Conservation (phyloP, 169 alveolate species). For the Cryptosporidium meleagridis region DNA sequence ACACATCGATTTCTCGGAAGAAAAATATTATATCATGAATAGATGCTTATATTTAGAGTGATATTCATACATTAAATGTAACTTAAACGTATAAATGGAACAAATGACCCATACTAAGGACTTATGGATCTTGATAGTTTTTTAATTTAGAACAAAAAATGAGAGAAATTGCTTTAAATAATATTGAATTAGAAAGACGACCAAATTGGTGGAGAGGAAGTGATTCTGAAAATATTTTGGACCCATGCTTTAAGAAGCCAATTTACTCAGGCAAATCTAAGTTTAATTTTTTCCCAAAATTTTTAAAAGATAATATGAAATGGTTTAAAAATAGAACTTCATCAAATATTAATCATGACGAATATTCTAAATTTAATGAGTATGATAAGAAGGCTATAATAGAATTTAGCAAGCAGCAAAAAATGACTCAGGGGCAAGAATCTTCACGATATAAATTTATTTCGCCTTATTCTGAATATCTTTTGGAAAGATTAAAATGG, state of each 20-base stretch:
- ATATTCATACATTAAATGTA: neutral
- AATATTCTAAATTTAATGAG: neutral
- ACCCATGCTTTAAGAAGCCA: conserved; percentile 41
- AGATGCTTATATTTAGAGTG: neutral
- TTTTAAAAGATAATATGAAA: conserved; percentile 19
- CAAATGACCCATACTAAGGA: neutral
- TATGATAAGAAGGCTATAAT: neutral
- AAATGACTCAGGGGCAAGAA: conserved; percentile 24
- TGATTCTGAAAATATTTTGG: conserved; percentile 31
- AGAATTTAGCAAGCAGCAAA: conserved; percentile 4
- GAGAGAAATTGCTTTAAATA: neutral
- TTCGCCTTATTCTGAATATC: conserved; percentile 67
- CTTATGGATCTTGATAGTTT: neutral
- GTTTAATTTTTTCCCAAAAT: conserved; percentile 53
- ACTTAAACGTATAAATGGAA: neutral
- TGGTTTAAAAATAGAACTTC: conserved; percentile 14
- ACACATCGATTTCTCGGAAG: neutral
- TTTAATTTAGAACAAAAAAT: neutral
- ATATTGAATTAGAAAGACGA: neutral
- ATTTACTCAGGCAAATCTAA: conserved; percentile 45
- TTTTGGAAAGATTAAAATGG: conserved; percentile 61
- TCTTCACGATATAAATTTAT: conserved; percentile 38
- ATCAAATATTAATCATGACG: neutral
- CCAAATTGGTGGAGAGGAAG: conserved; percentile 69
- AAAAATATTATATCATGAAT: neutral